Evolutionary conservation across 2,329 filamentous ascomycete genomes (phyloP), one percentile per base, ranked within the genome.

Genomic region (Delphinella strobiligena): DNA sequence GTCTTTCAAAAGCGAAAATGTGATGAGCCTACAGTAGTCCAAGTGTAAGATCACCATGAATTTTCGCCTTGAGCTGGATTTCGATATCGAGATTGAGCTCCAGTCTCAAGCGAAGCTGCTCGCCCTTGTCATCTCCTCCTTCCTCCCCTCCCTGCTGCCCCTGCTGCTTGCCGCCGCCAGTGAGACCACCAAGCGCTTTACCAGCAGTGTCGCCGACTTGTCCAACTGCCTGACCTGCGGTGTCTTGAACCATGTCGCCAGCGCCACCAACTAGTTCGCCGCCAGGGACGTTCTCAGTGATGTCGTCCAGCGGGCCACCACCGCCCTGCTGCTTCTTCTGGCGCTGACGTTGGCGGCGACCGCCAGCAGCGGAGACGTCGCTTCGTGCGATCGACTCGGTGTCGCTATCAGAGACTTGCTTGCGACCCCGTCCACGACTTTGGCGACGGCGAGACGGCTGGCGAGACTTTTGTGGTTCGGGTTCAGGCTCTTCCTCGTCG

Each of bases 11-110:
- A 3, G 4, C 16, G 33, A 31, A 12, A 32, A 32, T 7, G 15
- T 17, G 4, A 33, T 30, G 30, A 62, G n/a, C 62, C 56, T 62
- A 66, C 63, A 71, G 61, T 49, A 71, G 50, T 53, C 67, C 72
- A 39, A 78, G 53, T n/a, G 74, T 77, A 44, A 78, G 59, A 50
- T 78, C 74, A 60, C 74, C 74, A 47, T 76, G 72, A 48, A 78
- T 77, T 58, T 73, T 75, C n/a, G 74, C 74, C 62, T 78, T 78
- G 34, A 78, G 58, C 51, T 77, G 71, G 40, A 78, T 67, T 53
- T 78, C 74, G 52, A 78, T 74, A 53, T 77, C 74, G 44, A 78
- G 59, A 50, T 78, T 78, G 47, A 77, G 58, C 49, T 78, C 74
- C 46, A 78, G 51, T 49, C 71, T 62, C 56, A 77, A 50, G 49